A percentile compares a stretch with the other conserved stretches of the same genome.
Conservation (phyloP, 2,329 filamentous ascomycete genomes). For the Penicillium fuscoglaucum region DNA sequence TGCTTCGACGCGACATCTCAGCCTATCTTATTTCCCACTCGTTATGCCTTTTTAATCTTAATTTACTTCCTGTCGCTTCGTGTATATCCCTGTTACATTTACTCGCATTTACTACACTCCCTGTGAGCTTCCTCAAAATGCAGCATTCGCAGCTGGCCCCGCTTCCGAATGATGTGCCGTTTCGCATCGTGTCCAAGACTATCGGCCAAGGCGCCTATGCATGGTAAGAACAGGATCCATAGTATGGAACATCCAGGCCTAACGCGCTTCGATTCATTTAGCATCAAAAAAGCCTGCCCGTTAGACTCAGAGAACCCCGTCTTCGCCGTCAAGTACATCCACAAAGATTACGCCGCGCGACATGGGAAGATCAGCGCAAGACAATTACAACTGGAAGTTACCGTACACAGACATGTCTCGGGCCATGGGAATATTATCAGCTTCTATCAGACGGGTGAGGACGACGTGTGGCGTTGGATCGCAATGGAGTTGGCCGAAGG, state of each 20-base stretch:
- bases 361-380: slow-evolving; percentile 85
- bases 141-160: slow-evolving; percentile 85
- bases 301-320: slow-evolving; percentile 67
- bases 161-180: slow-evolving; percentile 79
- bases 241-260: not conserved
- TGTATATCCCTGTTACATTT: not conserved
- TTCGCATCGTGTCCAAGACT: slow-evolving; percentile 92
- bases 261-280: slow-evolving; percentile 39
- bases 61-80: slow-evolving; percentile 11
- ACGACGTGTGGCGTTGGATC: slow-evolving; percentile 89
- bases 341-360: slow-evolving; percentile 90
- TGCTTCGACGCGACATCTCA: slow-evolving; percentile 15
- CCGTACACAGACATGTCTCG: slow-evolving; percentile 82
- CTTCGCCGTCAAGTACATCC: slow-evolving; percentile 98
- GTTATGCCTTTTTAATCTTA: slow-evolving; percentile 3
- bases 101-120: not conserved
- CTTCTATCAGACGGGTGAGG: slow-evolving; percentile 85
- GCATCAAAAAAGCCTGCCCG: slow-evolving; percentile 90
- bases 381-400: slow-evolving; percentile 89
- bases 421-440: slow-evolving; percentile 92
- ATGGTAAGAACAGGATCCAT: slow-evolving; percentile 60
- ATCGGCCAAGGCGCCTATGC: slow-evolving; percentile 97
- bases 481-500: slow-evolving; percentile 97
- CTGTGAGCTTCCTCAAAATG: slow-evolving; percentile 44
- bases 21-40: slow-evolving; percentile 22